A percentile compares a stretch with the other conserved stretches of the same genome.
phyloP scores from a whole-genome alignment of 352 stramenopile genomes.

The Halophytophthora batemanensis region DNA sequence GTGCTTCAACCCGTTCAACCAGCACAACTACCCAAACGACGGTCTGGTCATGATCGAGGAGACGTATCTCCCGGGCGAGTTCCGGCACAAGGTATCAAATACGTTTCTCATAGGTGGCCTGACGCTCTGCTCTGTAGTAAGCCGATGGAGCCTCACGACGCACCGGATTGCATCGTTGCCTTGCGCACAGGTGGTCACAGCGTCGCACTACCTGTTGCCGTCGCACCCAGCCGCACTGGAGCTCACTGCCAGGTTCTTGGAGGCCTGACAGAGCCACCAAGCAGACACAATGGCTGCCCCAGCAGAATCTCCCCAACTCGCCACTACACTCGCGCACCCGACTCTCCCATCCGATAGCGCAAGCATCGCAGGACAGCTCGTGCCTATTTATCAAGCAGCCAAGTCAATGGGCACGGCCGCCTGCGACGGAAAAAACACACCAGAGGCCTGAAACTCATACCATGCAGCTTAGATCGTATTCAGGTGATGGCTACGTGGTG shows the following conservation, averaged over 20 bases:
- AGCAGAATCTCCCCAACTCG: too few relatives aligned
- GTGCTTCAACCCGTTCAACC: constrained; percentile 75
- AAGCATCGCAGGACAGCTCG: too few relatives aligned
- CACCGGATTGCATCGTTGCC: background rate
- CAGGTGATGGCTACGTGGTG: too few relatives aligned
- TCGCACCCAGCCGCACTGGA: constrained; percentile 45
- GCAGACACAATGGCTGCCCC: too few relatives aligned
- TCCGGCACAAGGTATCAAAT: constrained; percentile 68
- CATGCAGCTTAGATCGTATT: too few relatives aligned
- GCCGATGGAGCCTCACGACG: background rate
- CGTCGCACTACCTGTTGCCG: constrained; percentile 59
- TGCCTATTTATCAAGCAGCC: too few relatives aligned
- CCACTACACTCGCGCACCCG: too few relatives aligned
- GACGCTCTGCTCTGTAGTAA: background rate
- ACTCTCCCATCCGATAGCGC: too few relatives aligned
- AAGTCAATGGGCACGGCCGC: too few relatives aligned
- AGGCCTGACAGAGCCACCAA: constrained; percentile 19
- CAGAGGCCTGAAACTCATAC: too few relatives aligned
- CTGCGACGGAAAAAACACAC: too few relatives aligned
- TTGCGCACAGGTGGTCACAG: constrained; percentile 36
- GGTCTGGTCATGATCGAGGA: constrained; percentile 64
- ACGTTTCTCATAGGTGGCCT: too few relatives aligned
- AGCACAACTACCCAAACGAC: constrained; percentile 72
- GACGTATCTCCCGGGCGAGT: constrained; percentile 61
- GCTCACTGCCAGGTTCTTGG: constrained; percentile 48